Base-by-base conservation (phyloP, 1,284 basidiomycete species). In the Anthracocystis panici-leucophaei region DNA sequence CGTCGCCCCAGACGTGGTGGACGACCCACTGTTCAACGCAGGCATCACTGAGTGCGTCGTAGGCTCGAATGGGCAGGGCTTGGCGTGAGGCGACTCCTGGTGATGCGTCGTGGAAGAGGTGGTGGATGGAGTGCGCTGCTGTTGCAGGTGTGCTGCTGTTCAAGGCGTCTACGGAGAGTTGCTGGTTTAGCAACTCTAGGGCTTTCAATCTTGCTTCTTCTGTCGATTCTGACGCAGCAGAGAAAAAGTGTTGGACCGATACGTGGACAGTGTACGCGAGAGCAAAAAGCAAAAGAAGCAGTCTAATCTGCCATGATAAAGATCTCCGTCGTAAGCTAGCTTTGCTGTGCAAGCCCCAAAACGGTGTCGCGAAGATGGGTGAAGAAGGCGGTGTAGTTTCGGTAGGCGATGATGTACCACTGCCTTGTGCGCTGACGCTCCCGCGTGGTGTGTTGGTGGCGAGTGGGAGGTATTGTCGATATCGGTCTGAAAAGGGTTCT, bases 21-120 rank as follows among this genome's bases (percentile, higher is more conserved):
- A 69, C 63, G 27, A 74, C 44, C 65, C 65, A 74, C n/a, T 68
- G 42, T 31, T 74, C 65, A 55, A 69, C 49, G 21, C 71, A 74
- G 1, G 49, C 58, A 25, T 74, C 71, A 35, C 65, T 69, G 29
- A 74, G 54, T 2, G 62, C 57, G 21, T 74, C 71, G 52, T 74
- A 74, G 21, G 62, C 71, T 7, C 44, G 56, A 35, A 73, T 67
- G 21, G 65, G 65, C 7, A 61, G 23, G 5, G 57, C 54, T 14
- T 57, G 42, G 0, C 65, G 59, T 8, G 61, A 65, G 0, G 71
- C 71, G 33, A 42, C 51, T 7, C 59, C 61, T 3, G 71, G 61
- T 4, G 51, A 65, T 5, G 7, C 20, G 35, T 62, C 65, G 5
- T 21, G 12, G 50, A 74, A 69, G 41, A 69, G 33, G 16, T 58